These are phyloP conservation scores for Botrytis paeoniae DNA, from an alignment of 2,329 filamentous ascomycete species.

Conservation along the genomic window DNA sequence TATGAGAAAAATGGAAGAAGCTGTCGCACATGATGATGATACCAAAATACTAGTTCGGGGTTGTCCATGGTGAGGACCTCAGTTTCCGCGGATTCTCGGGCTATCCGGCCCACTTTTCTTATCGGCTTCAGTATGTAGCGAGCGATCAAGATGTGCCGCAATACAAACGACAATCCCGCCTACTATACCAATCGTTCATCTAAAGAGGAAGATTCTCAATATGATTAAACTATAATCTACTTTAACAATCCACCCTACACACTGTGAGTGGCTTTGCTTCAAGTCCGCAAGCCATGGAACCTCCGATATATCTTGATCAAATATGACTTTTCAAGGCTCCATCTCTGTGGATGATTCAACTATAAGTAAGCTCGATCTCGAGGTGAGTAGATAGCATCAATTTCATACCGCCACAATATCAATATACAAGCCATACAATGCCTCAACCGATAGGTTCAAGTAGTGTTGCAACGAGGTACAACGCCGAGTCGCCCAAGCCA, in stretches of 20 bases:
- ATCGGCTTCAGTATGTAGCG: neutral
- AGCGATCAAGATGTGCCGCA: too few relatives aligned
- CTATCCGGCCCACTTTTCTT: neutral
- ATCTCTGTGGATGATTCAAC: neutral
- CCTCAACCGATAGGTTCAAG: neutral
- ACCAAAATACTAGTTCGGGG: neutral
- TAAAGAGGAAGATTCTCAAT: neutral
- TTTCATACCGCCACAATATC: neutral
- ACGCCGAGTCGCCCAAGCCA: neutral
- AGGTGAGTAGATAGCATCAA: neutral
- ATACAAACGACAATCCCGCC: neutral
- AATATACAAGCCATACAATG: neutral
- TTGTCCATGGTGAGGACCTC: neutral
- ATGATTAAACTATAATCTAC: neutral
- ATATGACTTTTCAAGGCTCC: neutral
- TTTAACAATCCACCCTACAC: neutral
- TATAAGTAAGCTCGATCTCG: neutral
- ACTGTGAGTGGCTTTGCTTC: neutral
- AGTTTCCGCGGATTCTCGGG: neutral
- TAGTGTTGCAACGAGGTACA: neutral
- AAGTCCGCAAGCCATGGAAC: neutral
- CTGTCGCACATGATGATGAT: neutral
- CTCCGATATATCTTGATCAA: neutral
- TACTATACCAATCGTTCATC: neutral
- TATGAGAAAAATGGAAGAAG: too few relatives aligned